Conservation (phyloP, 495 filamentous ascomycete species). For the Amphirosellinia nigrospora region DNA sequence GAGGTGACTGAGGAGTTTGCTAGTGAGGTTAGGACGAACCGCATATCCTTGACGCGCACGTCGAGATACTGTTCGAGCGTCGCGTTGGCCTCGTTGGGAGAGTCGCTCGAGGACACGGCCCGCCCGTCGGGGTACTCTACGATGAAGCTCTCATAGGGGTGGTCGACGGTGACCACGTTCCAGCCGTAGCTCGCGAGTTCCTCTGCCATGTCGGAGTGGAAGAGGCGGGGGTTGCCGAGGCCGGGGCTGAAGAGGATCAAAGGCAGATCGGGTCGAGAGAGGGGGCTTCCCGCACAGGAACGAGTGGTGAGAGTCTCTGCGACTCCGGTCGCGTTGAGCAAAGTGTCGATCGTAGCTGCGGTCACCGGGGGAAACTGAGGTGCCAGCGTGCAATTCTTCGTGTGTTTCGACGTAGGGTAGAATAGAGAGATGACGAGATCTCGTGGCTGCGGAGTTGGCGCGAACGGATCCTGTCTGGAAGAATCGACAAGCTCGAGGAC, state of each 20-base stretch:
- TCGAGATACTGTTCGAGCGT: constrained; percentile 4
- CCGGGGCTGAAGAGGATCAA: constrained; percentile 52
- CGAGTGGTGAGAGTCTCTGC: constrained; percentile 27
- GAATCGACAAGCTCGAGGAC: constrained; percentile 41
- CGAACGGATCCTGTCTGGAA: constrained; percentile 41
- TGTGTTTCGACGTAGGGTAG: constrained; percentile 35
- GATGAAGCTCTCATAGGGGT: constrained; percentile 54
- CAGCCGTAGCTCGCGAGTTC: constrained; percentile 58
- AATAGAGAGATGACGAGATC: constrained; percentile 47
- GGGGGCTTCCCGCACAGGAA: constrained; percentile 17
- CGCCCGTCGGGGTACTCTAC: constrained; percentile 59
- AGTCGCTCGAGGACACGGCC: constrained; percentile 23
- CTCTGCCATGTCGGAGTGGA: constrained; percentile 48
- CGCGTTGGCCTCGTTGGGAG: constrained; percentile 5
- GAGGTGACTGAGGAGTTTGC: constrained; percentile 19
- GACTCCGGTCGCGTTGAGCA: constrained; percentile 2
- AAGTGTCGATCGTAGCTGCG: constrained; percentile 19
- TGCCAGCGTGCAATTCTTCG: constrained; percentile 27
- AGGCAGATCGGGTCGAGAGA: constrained; percentile 14
- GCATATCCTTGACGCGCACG: constrained; percentile 23
- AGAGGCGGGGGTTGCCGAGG: constrained; percentile 34
- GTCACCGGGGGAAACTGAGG: constrained; percentile 35
- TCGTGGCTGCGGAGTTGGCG: constrained; percentile 37
- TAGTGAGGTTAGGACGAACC: constrained; percentile 23
- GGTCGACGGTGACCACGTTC: constrained; percentile 56